phyloP scores from a whole-genome alignment of 2,329 filamentous ascomycete species.

The Aspergillus aculeatinus region DNA sequence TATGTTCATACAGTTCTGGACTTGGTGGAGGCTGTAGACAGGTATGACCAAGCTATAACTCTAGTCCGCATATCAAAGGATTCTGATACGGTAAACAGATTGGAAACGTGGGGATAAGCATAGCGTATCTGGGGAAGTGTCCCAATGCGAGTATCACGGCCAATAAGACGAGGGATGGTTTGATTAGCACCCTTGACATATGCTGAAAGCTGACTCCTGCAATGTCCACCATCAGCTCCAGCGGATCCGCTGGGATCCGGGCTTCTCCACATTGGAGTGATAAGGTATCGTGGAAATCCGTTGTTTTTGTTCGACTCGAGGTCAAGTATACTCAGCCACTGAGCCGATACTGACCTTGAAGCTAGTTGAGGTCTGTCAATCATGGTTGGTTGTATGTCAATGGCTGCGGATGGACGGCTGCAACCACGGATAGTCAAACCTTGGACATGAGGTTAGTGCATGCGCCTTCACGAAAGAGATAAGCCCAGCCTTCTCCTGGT shows the following conservation, averaged over 20 bases:
- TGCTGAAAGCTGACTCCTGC: neutral
- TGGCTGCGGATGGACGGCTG: neutral
- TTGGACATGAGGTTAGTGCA: neutral
- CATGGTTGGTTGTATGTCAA: neutral
- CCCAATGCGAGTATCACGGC: neutral
- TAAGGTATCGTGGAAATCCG: neutral
- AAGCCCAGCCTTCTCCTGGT: neutral
- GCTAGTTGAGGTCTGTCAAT: neutral
- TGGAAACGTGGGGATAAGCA: constrained; percentile 4
- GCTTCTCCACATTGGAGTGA: neutral
- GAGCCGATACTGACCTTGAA: neutral
- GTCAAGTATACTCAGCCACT: neutral
- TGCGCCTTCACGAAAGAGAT: neutral
- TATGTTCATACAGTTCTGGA: neutral
- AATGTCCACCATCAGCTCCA: neutral
- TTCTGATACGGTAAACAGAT: neutral
- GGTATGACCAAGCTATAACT: neutral
- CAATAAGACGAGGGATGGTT: neutral
- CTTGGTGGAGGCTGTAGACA: neutral
- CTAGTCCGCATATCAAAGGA: neutral
- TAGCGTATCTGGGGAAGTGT: constrained; percentile 4
- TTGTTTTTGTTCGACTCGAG: neutral
- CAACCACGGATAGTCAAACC: neutral
- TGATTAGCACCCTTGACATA: neutral
- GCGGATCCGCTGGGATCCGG: neutral